These are phyloP conservation scores for Volutella citrinella DNA, from an alignment of 2,329 filamentous ascomycete genomes.

Conservation along the genomic window DNA sequence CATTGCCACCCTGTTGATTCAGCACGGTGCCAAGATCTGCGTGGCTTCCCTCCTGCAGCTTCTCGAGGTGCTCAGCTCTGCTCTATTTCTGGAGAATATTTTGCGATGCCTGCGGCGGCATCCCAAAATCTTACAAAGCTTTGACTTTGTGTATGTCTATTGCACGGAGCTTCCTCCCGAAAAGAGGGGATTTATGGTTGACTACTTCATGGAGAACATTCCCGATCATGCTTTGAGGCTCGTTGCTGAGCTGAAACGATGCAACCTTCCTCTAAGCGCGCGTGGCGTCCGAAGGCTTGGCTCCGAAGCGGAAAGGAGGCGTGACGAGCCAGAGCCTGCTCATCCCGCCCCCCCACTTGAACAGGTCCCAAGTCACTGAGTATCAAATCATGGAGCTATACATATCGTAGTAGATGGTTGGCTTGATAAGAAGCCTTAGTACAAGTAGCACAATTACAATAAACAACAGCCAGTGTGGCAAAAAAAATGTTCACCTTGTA, in stretches of 20 bases:
- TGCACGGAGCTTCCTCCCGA: neutral
- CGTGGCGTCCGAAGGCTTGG: neutral
- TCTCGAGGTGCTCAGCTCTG: neutral
- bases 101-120: neutral
- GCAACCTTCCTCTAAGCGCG: neutral
- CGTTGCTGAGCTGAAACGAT: neutral
- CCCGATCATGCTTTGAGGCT: neutral
- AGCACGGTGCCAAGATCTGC: neutral
- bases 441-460: too few species aligned
- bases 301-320: too few species aligned
- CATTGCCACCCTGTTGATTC: neutral
- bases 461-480: too few species aligned
- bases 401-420: too few species aligned
- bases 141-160: slow-evolving; percentile 2
- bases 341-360: too few species aligned
- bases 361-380: too few species aligned
- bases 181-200: slow-evolving; percentile 1
- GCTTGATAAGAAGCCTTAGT: too few species aligned
- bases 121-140: slow-evolving; percentile 2
- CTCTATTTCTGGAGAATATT: neutral
- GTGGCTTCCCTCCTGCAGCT: slow-evolving; percentile 2
- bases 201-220: slow-evolving; percentile 1
- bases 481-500: too few species aligned
- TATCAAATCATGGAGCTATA: too few species aligned
- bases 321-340: too few species aligned